Percentiles rank a stretch among this genome's conserved stretches.
Evolutionary conservation across 495 filamentous ascomycete genomes (phyloP).

Genomic region (Penicillium samsonianum): DNA sequence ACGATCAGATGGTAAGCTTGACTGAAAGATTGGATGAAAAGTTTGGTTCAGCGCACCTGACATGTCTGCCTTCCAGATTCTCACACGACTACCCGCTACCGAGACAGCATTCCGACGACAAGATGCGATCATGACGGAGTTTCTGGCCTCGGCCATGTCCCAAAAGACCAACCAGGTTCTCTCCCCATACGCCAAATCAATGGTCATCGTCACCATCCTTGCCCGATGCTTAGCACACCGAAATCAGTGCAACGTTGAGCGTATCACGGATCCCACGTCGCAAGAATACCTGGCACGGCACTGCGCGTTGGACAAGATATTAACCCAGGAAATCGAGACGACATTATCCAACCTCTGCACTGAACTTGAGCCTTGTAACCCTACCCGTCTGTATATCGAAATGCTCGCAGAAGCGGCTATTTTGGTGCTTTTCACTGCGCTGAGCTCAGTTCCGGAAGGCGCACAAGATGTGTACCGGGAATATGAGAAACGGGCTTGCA

Average conservation of each 20-base stretch:
- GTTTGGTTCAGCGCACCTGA: not conserved
- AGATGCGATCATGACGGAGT: not conserved
- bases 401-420: not conserved
- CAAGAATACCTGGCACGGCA: not conserved
- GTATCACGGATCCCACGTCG: not conserved
- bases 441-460: not conserved
- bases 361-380: not conserved
- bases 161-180: not conserved
- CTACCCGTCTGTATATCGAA: not conserved
- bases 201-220: not conserved
- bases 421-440: not conserved
- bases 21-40: not conserved
- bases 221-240: not conserved
- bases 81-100: not conserved
- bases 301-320: not conserved
- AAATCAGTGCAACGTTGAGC: not conserved
- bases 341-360: not conserved
- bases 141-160: not conserved
- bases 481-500: not conserved
- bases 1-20: not conserved
- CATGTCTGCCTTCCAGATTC: not conserved
- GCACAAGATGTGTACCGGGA: not conserved
- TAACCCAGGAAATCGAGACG: not conserved
- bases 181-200: not conserved
- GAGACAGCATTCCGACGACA: constrained; percentile 1